phyloP scores from a whole-genome alignment of 108 stramenopile species.

The Chaetoceros muelleri region DNA sequence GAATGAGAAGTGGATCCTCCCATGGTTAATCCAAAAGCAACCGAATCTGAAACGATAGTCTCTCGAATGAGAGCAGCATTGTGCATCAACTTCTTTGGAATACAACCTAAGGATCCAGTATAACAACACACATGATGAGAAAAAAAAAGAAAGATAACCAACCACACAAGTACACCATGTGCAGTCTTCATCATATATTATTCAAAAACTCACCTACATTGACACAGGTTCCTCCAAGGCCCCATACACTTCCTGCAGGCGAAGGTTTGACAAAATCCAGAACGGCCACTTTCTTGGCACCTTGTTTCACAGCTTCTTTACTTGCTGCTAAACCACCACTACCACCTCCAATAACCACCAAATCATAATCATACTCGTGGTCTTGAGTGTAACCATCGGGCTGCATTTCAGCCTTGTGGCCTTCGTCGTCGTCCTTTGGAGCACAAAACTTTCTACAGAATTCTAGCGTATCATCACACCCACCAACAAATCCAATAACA shows the following conservation, averaged over 20 bases:
- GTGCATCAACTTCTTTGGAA: constrained; percentile 99
- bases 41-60: constrained; percentile 32
- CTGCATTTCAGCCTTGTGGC: constrained; percentile 20
- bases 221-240: constrained; percentile 98
- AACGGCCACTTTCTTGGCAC: constrained; percentile 89
- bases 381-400: constrained; percentile 52
- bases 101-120: too few species aligned
- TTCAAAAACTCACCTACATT: constrained; percentile 65
- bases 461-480: constrained; percentile 64
- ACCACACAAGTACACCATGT: too few species aligned
- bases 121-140: constrained; percentile 35
- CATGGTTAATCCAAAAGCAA: constrained; percentile 58
- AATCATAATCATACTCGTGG: constrained; percentile 89
- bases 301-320: constrained; percentile 90
- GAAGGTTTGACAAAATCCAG: constrained; percentile 96
- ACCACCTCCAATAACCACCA: constrained; percentile 96
- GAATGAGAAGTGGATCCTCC: constrained; percentile 17
- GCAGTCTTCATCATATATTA: too few species aligned
- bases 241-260: constrained; percentile 90
- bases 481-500: constrained; percentile 64
- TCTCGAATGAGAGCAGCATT: constrained; percentile 67
- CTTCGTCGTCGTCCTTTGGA: constrained; percentile 9
- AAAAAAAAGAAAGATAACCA: too few species aligned
- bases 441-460: constrained; percentile 58
- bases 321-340: constrained; percentile 89